Evolutionary conservation across 768 basidiomycete species (phyloP).

Genomic region (Mycena alexandri): DNA sequence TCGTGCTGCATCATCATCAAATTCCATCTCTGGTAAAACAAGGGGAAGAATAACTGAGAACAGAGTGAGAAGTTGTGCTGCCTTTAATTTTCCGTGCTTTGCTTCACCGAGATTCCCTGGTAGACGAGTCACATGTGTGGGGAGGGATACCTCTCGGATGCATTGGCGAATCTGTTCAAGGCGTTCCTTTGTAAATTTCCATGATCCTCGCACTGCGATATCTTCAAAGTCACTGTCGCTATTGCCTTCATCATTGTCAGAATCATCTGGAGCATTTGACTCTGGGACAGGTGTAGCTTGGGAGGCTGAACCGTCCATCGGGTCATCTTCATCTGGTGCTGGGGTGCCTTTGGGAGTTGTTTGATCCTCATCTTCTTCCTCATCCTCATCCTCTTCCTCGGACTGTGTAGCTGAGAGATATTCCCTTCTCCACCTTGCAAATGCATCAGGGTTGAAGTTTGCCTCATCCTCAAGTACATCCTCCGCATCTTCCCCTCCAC

Average conservation of each 20-base stretch:
- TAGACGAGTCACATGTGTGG: slow-evolving; percentile 31
- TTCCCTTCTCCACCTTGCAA: no score
- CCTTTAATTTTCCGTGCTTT: slow-evolving; percentile 41
- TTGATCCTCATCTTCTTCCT: no score
- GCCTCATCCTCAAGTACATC: no score
- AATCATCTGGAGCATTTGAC: slow-evolving; percentile 6
- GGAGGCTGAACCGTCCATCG: slow-evolving; percentile 21
- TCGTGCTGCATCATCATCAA: no score
- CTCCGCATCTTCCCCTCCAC: no score
- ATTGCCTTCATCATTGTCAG: background rate
- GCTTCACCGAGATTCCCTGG: slow-evolving; percentile 39
- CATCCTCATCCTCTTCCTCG: no score
- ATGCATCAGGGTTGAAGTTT: no score
- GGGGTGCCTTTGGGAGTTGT: no score
- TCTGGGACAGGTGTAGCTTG: slow-evolving; percentile 21
- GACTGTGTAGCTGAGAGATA: no score
- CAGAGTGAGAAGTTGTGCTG: slow-evolving; percentile 35
- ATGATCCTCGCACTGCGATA: no score
- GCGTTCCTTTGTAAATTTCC: slow-evolving; percentile 22
- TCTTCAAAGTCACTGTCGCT: slow-evolving; percentile 28
- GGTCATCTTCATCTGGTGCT: slow-evolving; percentile 26
- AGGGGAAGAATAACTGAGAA: no score
- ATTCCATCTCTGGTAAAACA: no score
- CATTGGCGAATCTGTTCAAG: slow-evolving; percentile 17
- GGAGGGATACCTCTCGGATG: slow-evolving; percentile 27